Conservation (phyloP, 2,329 filamentous ascomycete species). For the Pseudogymnoascus sp. region DNA sequence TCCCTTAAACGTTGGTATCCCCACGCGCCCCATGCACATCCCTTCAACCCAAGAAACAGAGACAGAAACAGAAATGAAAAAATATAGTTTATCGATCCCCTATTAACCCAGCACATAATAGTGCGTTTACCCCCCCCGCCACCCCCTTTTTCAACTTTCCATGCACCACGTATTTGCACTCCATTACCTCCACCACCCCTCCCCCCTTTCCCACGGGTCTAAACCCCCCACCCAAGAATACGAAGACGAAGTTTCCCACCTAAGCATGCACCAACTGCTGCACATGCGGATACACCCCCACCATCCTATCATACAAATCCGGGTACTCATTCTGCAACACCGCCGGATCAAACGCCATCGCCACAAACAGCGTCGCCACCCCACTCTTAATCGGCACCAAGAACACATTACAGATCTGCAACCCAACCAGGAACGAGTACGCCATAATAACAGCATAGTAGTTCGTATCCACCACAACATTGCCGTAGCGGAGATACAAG, state of each 20-base stretch:
- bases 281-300: slow-evolving; percentile 74
- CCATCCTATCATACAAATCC: slow-evolving; percentile 71
- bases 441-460: slow-evolving; percentile 75
- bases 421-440: slow-evolving; percentile 79
- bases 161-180: neutral
- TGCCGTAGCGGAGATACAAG: slow-evolving; percentile 68
- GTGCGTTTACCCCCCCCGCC: neutral
- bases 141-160: neutral
- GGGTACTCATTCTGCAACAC: slow-evolving; percentile 74
- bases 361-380: slow-evolving; percentile 89
- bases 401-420: slow-evolving; percentile 86
- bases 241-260: neutral
- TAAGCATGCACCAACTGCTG: slow-evolving; percentile 49
- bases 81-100: neutral
- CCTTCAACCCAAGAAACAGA: neutral
- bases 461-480: slow-evolving; percentile 30
- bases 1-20: neutral
- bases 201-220: neutral
- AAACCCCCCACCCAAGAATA: neutral
- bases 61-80: neutral
- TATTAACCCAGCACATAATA: neutral
- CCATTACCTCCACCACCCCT: neutral
- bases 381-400: slow-evolving; percentile 80
- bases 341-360: slow-evolving; percentile 59
- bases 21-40: neutral